Conservation (phyloP, 495 filamentous ascomycete genomes). For the Aspergillus sparsus region DNA sequence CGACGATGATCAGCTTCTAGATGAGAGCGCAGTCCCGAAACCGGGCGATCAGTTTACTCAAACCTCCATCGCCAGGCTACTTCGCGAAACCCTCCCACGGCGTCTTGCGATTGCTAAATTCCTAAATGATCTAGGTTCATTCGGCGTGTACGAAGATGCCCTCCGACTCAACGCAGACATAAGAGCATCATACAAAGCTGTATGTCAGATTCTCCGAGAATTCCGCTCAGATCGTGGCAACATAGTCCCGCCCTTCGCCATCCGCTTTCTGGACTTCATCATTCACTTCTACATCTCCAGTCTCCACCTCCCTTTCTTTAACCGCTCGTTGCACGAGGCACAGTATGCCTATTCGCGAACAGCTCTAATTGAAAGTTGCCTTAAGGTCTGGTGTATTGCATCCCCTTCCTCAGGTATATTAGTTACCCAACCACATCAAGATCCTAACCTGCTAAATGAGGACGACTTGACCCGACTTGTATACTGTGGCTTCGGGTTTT, state of each 20-base stretch:
- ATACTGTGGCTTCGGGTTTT: constrained; percentile 49
- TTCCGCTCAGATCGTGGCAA: constrained; percentile 17
- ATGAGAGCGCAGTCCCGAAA: constrained; percentile 26
- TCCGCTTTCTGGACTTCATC: constrained; percentile 26
- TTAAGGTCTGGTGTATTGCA: constrained; percentile 47
- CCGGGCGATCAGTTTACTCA: constrained; percentile 43
- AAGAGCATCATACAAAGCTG: constrained; percentile 30
- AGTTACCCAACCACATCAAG: neutral
- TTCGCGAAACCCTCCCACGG: constrained; percentile 45
- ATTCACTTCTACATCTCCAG: constrained; percentile 9
- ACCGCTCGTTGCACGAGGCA: constrained; percentile 1
- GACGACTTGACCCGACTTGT: constrained; percentile 47
- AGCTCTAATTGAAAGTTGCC: neutral
- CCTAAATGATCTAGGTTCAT: constrained; percentile 44
- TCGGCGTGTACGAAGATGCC: constrained; percentile 37
- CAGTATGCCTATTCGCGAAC: constrained; percentile 10
- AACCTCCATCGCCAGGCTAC: constrained; percentile 44
- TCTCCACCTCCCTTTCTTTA: constrained; percentile 12
- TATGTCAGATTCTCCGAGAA: constrained; percentile 40
- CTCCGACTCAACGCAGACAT: constrained; percentile 43
- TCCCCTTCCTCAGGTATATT: constrained; percentile 18
- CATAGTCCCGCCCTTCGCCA: constrained; percentile 35
- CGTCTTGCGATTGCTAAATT: constrained; percentile 49
- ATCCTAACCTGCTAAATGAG: neutral
- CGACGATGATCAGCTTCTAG: constrained; percentile 32